These are phyloP conservation scores for Fusarium guadeloupense DNA, from an alignment of 2,329 filamentous ascomycete species.

Conservation along the genomic window DNA sequence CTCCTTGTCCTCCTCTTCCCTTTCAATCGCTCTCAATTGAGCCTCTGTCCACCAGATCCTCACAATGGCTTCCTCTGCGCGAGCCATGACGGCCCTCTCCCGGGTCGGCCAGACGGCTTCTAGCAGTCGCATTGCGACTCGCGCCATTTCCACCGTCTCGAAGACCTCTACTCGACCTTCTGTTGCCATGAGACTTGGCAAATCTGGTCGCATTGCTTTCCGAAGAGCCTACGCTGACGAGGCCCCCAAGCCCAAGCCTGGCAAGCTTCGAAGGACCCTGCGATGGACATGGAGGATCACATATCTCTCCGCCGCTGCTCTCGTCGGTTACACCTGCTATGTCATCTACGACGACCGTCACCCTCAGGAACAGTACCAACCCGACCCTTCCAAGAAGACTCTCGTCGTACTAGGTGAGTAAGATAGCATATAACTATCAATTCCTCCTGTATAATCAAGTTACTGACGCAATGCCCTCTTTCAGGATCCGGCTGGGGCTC, in stretches of 20 bases:
- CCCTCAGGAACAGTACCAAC: conserved; percentile 79
- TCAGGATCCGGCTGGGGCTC: conserved; percentile 94
- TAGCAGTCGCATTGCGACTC: conserved; percentile 44
- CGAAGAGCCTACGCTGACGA: conserved; percentile 62
- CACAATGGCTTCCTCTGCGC: conserved; percentile 58
- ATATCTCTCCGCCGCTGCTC: conserved; percentile 76
- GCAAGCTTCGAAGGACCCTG: conserved; percentile 73
- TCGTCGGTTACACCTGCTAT: conserved; percentile 78
- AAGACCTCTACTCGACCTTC: conserved; percentile 44
- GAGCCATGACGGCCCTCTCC: conserved; percentile 53
- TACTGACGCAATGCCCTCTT: conserved; percentile 37
- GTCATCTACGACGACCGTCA: conserved; percentile 84
- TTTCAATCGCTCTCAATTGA: conserved; percentile 41
- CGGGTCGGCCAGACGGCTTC: conserved; percentile 45
- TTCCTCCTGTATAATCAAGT: conserved; percentile 16
- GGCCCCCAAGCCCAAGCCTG: conserved; percentile 57
- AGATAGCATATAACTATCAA: conserved; percentile 13
- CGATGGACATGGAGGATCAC: conserved; percentile 85
- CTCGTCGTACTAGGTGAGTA: conserved; percentile 88
- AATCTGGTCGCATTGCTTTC: conserved; percentile 53
- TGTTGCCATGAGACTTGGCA: conserved; percentile 48
- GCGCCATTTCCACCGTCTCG: conserved; percentile 48
- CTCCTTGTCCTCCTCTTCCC: conserved; percentile 14
- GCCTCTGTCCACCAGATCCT: conserved; percentile 34
- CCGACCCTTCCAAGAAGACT: conserved; percentile 94